phyloP scores from a whole-genome alignment of 1,139 yeast genomes.

The Yamadazyma sp. region DNA sequence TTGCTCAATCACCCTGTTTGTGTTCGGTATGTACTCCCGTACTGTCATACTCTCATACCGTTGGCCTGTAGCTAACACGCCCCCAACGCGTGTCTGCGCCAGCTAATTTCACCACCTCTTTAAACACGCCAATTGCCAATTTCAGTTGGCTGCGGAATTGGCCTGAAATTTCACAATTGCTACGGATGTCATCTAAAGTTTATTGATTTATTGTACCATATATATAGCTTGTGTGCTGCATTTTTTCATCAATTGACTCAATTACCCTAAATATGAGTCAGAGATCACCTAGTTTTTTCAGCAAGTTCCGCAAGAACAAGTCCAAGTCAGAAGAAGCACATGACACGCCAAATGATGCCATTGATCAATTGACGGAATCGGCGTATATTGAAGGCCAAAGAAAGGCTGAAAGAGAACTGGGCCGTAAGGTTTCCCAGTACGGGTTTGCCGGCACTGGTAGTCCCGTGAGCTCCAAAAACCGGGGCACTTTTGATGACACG shows the following conservation, averaged over 20 bases:
- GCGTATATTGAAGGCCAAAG: slow-evolving; percentile 27
- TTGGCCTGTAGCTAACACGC: too few relatives aligned
- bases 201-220: slow-evolving; percentile 1
- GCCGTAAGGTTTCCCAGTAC: slow-evolving; percentile 13
- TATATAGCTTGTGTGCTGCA: background rate
- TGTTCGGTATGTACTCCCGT: too few relatives aligned
- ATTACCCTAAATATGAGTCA: slow-evolving; percentile 5
- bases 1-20: too few relatives aligned
- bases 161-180: slow-evolving; percentile 1
- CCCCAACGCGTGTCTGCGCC: too few relatives aligned
- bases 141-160: background rate
- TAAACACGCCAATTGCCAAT: too few relatives aligned
- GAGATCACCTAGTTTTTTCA: slow-evolving; percentile 20
- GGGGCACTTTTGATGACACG: too few relatives aligned
- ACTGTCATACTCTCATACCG: too few relatives aligned
- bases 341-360: background rate
- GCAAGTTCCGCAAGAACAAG: slow-evolving; percentile 31
- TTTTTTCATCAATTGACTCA: background rate
- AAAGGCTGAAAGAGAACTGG: slow-evolving; percentile 17
- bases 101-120: too few relatives aligned
- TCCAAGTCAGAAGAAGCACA: slow-evolving; percentile 5
- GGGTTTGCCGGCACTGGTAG: slow-evolving; percentile 8
- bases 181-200: slow-evolving; percentile 1
- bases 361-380: slow-evolving; percentile 4
- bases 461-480: background rate